Evolutionary conservation across 139 green algal genomes (phyloP), one percentile per base, ranked within the genome.

Genomic region (Penium margaritaceum): DNA sequence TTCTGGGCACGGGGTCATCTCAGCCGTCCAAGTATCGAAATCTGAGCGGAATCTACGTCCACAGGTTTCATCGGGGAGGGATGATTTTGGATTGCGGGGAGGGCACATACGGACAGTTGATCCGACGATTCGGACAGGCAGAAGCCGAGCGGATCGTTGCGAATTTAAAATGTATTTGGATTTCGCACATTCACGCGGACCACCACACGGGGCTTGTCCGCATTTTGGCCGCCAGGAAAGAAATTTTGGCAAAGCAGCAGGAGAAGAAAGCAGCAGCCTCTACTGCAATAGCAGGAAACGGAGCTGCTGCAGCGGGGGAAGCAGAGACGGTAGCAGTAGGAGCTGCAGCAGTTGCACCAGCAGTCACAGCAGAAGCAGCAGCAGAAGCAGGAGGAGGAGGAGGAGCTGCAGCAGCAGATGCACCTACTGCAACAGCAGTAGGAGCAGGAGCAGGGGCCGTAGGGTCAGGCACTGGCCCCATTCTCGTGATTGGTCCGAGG

Each of bases 161-260:
- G 19, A 5, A 53, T 3, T 29, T 88, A 33, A 46, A 51, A 68
- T 84, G 63, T 19, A 64, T 97, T 9, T 97, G 90, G 91, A 86
- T 99, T 33, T 93, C 83, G 30, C 94, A 99, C 85, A 95, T 97
- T 75, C 94, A 99, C 64, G 94, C 93, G 1, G 94, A 99, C 80
- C 94, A 99, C 82, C 93, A 98, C 77, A 87, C 90, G 1, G 94
- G 92, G 4, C 76, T 98, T 70, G 85, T 89, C 41, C 67, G 67
- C 0, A 54, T 92, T 34, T 67, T 92, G 24, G 53, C 77, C 1
- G 72, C 76, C 6, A 73, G 88, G 9, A 75, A 55, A 14, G 44
- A 77, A 33, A 60, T 89, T 55, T 67, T 91, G 57, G 75, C 34
- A 37, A 63, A 32, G 38, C 43, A 4, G n/a, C n/a, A n/a, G n/a